Conservation (phyloP, 2,329 filamentous ascomycete species). For the Colletotrichum sojae region DNA sequence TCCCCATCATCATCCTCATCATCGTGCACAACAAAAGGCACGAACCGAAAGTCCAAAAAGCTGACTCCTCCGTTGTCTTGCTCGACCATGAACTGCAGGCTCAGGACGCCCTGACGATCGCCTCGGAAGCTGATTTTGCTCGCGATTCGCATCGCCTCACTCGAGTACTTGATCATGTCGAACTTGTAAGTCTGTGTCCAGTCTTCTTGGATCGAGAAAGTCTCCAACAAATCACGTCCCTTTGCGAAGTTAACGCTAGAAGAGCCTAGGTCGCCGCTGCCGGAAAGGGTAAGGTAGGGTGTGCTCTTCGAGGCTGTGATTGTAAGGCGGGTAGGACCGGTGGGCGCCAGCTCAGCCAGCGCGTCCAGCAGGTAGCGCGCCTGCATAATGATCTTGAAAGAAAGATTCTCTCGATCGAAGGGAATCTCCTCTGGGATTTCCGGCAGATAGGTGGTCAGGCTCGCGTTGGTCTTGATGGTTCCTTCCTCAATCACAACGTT, state of each 20-base stretch:
- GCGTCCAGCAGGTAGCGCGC: conserved; percentile 80
- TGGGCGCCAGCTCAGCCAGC: conserved; percentile 77
- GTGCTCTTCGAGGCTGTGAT: conserved; percentile 75
- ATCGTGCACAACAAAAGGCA: conserved; percentile 78
- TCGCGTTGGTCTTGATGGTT: conserved; percentile 89
- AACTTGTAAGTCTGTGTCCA: conserved; percentile 88
- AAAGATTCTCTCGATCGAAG: conserved; percentile 83
- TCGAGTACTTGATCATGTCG: conserved; percentile 85
- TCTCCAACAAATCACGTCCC: conserved; percentile 79
- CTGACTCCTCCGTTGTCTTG: conserved; percentile 78
- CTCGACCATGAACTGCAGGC: conserved; percentile 96
- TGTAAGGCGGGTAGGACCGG: conserved; percentile 80
- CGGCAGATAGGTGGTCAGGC: conserved; percentile 88
- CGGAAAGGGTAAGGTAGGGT: conserved; percentile 83
- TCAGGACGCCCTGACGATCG: conserved; percentile 91
- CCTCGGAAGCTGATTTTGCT: conserved; percentile 93
- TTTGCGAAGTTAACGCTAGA: conserved; percentile 77
- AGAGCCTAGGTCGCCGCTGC: conserved; percentile 70
- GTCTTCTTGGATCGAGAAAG: conserved; percentile 73
- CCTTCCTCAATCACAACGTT: conserved; percentile 89
- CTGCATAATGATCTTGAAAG: conserved; percentile 96
- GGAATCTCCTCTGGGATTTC: conserved; percentile 86
- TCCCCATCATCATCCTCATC: conserved; percentile 64
- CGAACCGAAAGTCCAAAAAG: conserved; percentile 87
- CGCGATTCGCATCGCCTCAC: conserved; percentile 92